Conservation (phyloP, 2,329 filamentous ascomycete species). For the Hymenoscyphus fructigenus region DNA sequence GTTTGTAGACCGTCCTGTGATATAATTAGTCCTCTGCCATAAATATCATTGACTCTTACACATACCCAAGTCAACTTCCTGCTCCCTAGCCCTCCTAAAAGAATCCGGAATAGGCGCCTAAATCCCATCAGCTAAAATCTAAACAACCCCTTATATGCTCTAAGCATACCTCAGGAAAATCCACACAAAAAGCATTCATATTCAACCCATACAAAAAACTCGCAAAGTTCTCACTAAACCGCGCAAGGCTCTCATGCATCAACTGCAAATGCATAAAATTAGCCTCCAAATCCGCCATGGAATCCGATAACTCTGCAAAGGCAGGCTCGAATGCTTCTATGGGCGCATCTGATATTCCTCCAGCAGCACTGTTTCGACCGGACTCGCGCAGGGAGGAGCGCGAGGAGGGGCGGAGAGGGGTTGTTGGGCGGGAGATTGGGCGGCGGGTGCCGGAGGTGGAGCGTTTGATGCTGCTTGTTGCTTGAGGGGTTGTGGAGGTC, state of each 20-base stretch:
- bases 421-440: constrained; percentile 65
- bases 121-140: constrained; percentile 8
- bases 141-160: not conserved
- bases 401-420: constrained; percentile 85
- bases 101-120: constrained; percentile 83
- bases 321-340: constrained; percentile 83
- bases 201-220: constrained; percentile 95
- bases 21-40: constrained; percentile 15
- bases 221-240: constrained; percentile 95
- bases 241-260: constrained; percentile 90
- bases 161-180: constrained; percentile 79
- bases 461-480: constrained; percentile 30
- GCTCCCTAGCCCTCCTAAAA: constrained; percentile 66
- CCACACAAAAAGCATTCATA: constrained; percentile 98
- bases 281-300: constrained; percentile 91
- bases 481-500: constrained; percentile 34
- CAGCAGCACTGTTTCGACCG: constrained; percentile 50
- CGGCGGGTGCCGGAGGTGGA: constrained; percentile 30
- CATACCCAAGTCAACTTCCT: constrained; percentile 50
- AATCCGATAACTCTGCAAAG: constrained; percentile 90
- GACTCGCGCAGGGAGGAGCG: constrained; percentile 81
- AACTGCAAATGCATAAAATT: constrained; percentile 97
- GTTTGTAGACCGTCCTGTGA: constrained; percentile 36
- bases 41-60: constrained; percentile 1
- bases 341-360: constrained; percentile 59